Evolutionary conservation across 192 early-diverging fungal genomes (phyloP).

Genomic region (Radiomyces spectabilis): DNA sequence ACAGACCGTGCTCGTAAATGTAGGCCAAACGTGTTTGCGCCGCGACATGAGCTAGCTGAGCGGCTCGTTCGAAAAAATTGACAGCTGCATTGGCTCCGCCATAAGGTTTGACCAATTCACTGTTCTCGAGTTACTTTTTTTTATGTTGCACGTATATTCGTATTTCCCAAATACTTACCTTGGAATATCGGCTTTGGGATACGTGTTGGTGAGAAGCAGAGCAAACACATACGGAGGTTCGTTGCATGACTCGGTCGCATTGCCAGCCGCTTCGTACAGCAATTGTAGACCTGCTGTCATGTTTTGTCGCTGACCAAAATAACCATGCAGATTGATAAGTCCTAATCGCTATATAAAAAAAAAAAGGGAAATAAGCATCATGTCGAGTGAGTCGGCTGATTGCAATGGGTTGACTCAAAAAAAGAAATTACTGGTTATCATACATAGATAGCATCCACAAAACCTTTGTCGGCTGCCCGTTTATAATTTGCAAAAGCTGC

Average conservation of each 20-base stretch:
- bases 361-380: background rate
- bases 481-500: constrained; percentile 20
- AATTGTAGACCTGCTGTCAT: constrained; percentile 75
- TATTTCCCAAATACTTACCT: constrained; percentile 18
- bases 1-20: constrained; percentile 24
- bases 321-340: constrained; percentile 67
- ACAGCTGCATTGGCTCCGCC: constrained; percentile 71
- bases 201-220: constrained; percentile 67
- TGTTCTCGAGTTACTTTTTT: background rate
- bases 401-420: no score
- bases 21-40: constrained; percentile 37
- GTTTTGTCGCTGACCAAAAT: constrained; percentile 59
- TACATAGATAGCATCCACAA: constrained; percentile 59
- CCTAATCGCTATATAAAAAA: constrained; percentile 59
- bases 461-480: constrained; percentile 62
- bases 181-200: constrained; percentile 50
- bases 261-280: constrained; percentile 62
- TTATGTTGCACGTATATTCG: background rate
- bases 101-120: constrained; percentile 9
- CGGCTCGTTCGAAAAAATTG: constrained; percentile 65
- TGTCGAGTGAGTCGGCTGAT: no score
- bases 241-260: constrained; percentile 47
- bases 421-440: no score
- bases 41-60: constrained; percentile 62
- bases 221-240: constrained; percentile 75